phyloP scores from a whole-genome alignment of 148 eudicot species.

The Arctostaphylos glauca region DNA sequence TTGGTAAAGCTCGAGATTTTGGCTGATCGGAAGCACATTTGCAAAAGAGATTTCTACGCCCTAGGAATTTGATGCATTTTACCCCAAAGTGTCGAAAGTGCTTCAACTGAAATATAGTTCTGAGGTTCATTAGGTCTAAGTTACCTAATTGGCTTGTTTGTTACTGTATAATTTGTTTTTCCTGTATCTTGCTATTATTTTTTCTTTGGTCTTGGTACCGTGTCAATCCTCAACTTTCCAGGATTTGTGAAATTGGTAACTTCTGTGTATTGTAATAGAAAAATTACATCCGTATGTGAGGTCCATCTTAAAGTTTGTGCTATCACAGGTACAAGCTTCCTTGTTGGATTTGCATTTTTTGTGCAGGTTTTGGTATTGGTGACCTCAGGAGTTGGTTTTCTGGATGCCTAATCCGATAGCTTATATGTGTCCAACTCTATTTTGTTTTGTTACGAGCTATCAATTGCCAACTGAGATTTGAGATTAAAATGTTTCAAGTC shows the following conservation, averaged over 20 bases:
- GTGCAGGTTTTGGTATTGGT: not conserved
- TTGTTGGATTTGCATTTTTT: not conserved
- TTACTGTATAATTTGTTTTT: not conserved
- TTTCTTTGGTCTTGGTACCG: not conserved
- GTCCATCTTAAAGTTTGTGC: not conserved
- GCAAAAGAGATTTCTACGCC: not conserved
- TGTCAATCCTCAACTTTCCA: not conserved
- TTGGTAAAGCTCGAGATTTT: not conserved
- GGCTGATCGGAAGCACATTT: not conserved
- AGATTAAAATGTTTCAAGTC: not conserved
- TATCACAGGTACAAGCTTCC: not conserved
- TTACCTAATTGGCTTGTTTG: not conserved
- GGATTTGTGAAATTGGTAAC: not conserved
- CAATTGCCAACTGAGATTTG: conserved; percentile 3
- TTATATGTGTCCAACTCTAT: not conserved
- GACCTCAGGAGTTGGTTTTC: not conserved
- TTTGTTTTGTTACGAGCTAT: not conserved
- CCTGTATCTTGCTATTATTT: not conserved
- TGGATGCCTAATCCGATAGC: not conserved
- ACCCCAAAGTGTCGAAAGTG: not conserved
- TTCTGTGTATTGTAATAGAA: not conserved
- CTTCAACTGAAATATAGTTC: not conserved
- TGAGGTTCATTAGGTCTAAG: not conserved
- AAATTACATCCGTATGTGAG: not conserved
- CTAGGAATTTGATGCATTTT: not conserved